phyloP scores from a whole-genome alignment of 495 filamentous ascomycete species.

The Aspergillus sclerotioniger region DNA sequence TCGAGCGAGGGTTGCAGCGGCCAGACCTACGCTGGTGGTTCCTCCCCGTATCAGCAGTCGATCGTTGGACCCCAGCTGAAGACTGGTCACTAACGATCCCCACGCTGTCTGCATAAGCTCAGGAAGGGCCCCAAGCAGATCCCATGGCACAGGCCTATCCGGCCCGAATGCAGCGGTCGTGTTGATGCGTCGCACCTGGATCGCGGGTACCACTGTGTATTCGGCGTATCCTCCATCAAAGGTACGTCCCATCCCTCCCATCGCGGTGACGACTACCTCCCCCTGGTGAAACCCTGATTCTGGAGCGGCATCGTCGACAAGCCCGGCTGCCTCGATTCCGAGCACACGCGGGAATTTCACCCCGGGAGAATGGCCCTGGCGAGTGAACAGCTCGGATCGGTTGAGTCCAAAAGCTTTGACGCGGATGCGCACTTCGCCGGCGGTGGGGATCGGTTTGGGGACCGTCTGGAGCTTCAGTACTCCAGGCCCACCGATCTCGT shows the following conservation, averaged over 20 bases:
- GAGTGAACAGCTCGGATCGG: slow-evolving; percentile 56
- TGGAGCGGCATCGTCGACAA: slow-evolving; percentile 37
- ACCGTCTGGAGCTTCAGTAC: slow-evolving; percentile 36
- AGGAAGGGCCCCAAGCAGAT: slow-evolving; percentile 47
- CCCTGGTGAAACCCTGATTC: slow-evolving; percentile 36
- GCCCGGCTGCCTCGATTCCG: slow-evolving; percentile 52
- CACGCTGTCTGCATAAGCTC: slow-evolving; percentile 59
- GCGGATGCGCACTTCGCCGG: slow-evolving; percentile 46
- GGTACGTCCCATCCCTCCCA: slow-evolving; percentile 51
- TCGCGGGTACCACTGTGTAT: slow-evolving; percentile 45
- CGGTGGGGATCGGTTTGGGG: slow-evolving; percentile 36
- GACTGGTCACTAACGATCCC: slow-evolving; percentile 38
- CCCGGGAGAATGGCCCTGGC: slow-evolving; percentile 46
- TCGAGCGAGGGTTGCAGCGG: slow-evolving; percentile 48
- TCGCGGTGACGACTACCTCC: slow-evolving; percentile 46
- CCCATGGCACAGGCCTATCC: slow-evolving; percentile 31
- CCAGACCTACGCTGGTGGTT: slow-evolving; percentile 48
- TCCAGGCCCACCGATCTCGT: slow-evolving; percentile 27
- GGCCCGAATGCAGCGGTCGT: slow-evolving; percentile 5
- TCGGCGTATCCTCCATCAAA: slow-evolving; percentile 58
- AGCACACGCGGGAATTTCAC: slow-evolving; percentile 48
- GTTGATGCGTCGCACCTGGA: slow-evolving; percentile 42
- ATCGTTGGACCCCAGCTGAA: slow-evolving; percentile 42
- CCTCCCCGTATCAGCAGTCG: slow-evolving; percentile 50
- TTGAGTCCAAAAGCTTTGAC: slow-evolving; percentile 54